Evolutionary conservation across 2,329 filamentous ascomycete genomes (phyloP).

Genomic region (Trichoderma oligosporum): DNA sequence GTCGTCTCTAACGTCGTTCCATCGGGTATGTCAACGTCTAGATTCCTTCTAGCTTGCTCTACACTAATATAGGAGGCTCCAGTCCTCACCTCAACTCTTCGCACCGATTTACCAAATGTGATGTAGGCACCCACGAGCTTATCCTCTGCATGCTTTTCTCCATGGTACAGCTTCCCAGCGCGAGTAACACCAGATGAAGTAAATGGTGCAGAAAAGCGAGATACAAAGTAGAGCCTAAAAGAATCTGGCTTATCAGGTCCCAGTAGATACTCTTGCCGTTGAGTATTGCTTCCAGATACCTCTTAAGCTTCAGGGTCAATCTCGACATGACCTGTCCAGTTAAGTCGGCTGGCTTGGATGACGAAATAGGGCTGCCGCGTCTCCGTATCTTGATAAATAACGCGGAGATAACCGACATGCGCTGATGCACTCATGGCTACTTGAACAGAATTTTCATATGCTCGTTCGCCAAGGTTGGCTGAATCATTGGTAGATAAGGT

Average conservation of each 20-base stretch:
- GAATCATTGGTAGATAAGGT: constrained; percentile 5
- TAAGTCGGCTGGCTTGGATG: constrained; percentile 42
- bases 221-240: constrained; percentile 46
- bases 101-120: constrained; percentile 31
- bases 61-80: constrained; percentile 46
- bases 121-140: constrained; percentile 41
- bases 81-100: constrained; percentile 42
- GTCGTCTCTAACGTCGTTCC: constrained; percentile 36
- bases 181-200: constrained; percentile 34
- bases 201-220: constrained; percentile 44
- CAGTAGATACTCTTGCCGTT: constrained; percentile 44
- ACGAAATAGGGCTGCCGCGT: constrained; percentile 35
- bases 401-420: constrained; percentile 40
- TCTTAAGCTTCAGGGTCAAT: constrained; percentile 37
- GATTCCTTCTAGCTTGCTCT: constrained; percentile 43
- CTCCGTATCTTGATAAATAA: constrained; percentile 34
- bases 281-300: constrained; percentile 42
- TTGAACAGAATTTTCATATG: constrained; percentile 25
- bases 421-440: constrained; percentile 41
- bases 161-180: constrained; percentile 28
- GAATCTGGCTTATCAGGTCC: constrained; percentile 40
- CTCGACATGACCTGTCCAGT: constrained; percentile 43
- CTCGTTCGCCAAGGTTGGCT: not conserved
- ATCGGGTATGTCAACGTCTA: constrained; percentile 41
- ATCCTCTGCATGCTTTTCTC: constrained; percentile 28